phyloP scores from a whole-genome alignment of 1,139 yeast species.

The Saccharomyces hybrid region DNA sequence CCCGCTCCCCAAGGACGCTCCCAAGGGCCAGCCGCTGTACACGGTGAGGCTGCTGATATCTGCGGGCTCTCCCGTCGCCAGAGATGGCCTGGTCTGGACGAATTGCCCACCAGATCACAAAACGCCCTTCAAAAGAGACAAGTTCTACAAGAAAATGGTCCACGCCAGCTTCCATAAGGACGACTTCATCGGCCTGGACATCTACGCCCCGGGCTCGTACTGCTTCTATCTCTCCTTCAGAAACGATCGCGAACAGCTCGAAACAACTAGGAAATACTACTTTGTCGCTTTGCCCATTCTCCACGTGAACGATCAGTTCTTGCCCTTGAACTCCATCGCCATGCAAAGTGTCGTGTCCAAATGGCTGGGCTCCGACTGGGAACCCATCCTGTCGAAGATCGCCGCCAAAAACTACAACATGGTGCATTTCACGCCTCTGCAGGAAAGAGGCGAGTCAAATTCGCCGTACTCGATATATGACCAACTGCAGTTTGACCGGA shows the following conservation, averaged over 20 bases:
- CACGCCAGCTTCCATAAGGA: constrained; percentile 52
- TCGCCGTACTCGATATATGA: constrained; percentile 91
- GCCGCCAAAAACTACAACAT: constrained; percentile 79
- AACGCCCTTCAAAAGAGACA: constrained; percentile 47
- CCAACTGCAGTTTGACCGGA: constrained; percentile 70
- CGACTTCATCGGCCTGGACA: constrained; percentile 49
- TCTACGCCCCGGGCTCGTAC: constrained; percentile 71
- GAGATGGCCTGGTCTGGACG: constrained; percentile 64
- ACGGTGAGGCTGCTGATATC: constrained; percentile 55
- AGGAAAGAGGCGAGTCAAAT: constrained; percentile 77
- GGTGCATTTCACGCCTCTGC: constrained; percentile 94
- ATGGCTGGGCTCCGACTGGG: constrained; percentile 85
- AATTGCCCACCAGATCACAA: constrained; percentile 53
- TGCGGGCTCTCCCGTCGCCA: constrained; percentile 66
- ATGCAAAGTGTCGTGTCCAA: constrained; percentile 84
- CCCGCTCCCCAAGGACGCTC: constrained; percentile 38
- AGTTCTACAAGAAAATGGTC: constrained; percentile 44
- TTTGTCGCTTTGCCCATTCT: constrained; percentile 80
- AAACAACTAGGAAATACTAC: constrained; percentile 52
- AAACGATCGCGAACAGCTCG: constrained; percentile 31
- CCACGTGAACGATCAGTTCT: constrained; percentile 44
- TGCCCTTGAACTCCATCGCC: constrained; percentile 75
- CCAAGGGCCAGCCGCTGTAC: constrained; percentile 43
- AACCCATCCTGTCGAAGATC: constrained; percentile 50
- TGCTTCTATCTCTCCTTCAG: constrained; percentile 55